Base-by-base conservation (phyloP, 306 rosid genomes). In the Rosa multiflora region DNA sequence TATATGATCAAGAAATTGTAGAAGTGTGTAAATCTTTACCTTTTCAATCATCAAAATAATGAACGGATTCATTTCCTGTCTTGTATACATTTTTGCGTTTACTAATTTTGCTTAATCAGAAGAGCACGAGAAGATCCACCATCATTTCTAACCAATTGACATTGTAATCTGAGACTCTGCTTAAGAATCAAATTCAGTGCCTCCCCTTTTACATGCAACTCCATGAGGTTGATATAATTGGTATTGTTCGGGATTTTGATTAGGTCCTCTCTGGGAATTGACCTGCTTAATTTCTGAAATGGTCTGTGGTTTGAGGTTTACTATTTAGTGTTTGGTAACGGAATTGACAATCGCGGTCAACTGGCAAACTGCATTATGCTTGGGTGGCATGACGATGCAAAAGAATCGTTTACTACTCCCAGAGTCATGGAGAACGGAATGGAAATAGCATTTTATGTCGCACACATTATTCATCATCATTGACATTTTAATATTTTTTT, bases 11-110 rank as follows among this genome's bases (percentile, higher is more conserved):
- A 80, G 52, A 76, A 76, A 76, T 79, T 85, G 82, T 81, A 72
- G 74, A 78, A 76, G 79, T 68, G 72, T 86, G 85, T 77, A 73
- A 76, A 79, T 74, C 69, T 67, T 77, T 67, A 43, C 77, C 44
- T 81, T 32, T 44, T 47, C 80, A 74, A 67, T 59, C 52, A 75
- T 68, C 48, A n/a, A 1, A 69, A 69, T 66, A 81, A 81, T 32
- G 82, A 70, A 75, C 58, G 83, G 69, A 52, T 79, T 37, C 53
- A 73, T 81, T 69, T 64, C 59, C 11, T 56, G 32, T 76, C 14
- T 17, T 82, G 70, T 82, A 72, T 39, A 52, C 70, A 69, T 76
- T 61, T 49, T 43, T 0, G 8, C 32, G 0, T 49, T 18, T 4
- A n/a, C 37, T 6, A 5, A 10, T 70, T 70, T 63, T n/a, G 14